Conservation (phyloP, 2,329 filamentous ascomycete genomes). For the Incumbomyces lentus region DNA sequence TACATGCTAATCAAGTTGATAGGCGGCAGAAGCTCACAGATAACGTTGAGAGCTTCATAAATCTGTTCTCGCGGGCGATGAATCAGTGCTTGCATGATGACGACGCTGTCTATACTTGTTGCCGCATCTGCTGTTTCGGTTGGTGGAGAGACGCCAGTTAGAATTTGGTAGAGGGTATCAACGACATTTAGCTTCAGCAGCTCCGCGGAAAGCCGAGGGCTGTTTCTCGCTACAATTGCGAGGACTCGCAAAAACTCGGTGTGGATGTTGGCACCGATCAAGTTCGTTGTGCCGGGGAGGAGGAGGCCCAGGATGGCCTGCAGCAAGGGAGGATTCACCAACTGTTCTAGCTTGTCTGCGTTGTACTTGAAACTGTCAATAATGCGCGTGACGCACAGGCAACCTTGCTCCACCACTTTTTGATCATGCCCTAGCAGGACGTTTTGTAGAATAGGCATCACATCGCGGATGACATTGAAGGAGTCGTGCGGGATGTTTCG, state of each 20-base stretch:
- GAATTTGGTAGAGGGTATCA: constrained; percentile 91
- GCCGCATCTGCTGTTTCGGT: constrained; percentile 65
- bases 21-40: constrained; percentile 82
- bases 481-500: constrained; percentile 92
- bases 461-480: constrained; percentile 80
- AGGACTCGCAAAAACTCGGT: constrained; percentile 91
- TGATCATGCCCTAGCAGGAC: constrained; percentile 89
- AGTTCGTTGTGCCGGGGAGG: constrained; percentile 85
- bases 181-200: constrained; percentile 94
- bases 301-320: constrained; percentile 76
- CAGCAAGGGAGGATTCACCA: constrained; percentile 80
- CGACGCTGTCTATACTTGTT: constrained; percentile 84
- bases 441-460: constrained; percentile 90
- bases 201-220: constrained; percentile 75
- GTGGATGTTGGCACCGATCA: constrained; percentile 88
- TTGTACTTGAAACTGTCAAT: constrained; percentile 94
- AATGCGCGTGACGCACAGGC: constrained; percentile 86
- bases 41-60: constrained; percentile 92
- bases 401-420: constrained; percentile 92
- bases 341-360: constrained; percentile 76
- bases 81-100: constrained; percentile 97
- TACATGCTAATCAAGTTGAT: constrained; percentile 5
- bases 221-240: constrained; percentile 80
- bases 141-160: constrained; percentile 90
- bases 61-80: constrained; percentile 93